Evolutionary conservation across 805 yeast species (phyloP).

Genomic region (Ogataea pignaliae): DNA sequence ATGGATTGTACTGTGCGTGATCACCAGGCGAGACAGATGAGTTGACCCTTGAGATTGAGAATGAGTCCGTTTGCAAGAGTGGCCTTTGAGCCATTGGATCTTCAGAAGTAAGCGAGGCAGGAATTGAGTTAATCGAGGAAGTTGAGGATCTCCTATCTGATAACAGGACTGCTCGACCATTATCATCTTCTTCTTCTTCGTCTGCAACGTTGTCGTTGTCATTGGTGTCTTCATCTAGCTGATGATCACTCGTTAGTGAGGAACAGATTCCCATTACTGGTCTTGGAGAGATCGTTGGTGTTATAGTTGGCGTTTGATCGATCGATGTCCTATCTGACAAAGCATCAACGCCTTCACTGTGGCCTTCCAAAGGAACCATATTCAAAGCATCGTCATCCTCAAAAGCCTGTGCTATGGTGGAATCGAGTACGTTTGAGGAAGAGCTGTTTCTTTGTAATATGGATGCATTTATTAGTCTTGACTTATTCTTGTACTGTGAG

Average conservation of each 20-base stretch:
- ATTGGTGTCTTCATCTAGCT: background rate
- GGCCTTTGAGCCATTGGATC: constrained; percentile 17
- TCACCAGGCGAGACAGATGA: background rate
- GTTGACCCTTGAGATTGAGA: constrained; percentile 9
- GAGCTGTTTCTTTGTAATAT: constrained; percentile 18
- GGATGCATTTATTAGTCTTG: constrained; percentile 18
- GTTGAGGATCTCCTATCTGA: constrained; percentile 11
- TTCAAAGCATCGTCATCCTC: constrained; percentile 3
- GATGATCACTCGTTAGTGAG: background rate
- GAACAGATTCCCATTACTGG: background rate
- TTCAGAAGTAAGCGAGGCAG: constrained; percentile 15
- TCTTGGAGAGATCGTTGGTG: background rate
- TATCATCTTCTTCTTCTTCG: constrained; percentile 4
- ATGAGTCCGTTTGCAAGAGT: constrained; percentile 12
- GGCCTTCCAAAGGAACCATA: background rate
- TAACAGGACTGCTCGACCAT: background rate
- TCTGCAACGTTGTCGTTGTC: background rate
- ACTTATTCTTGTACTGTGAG: constrained; percentile 15
- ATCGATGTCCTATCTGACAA: too few relatives aligned
- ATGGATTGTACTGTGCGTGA: background rate
- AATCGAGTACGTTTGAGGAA: constrained; percentile 21
- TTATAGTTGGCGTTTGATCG: background rate
- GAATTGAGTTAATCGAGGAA: constrained; percentile 15
- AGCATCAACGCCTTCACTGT: too few relatives aligned
- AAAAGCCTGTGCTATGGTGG: constrained; percentile 19